These are phyloP conservation scores for Alternaria triticina DNA, from an alignment of 2,329 filamentous ascomycete species.

Conservation along the genomic window DNA sequence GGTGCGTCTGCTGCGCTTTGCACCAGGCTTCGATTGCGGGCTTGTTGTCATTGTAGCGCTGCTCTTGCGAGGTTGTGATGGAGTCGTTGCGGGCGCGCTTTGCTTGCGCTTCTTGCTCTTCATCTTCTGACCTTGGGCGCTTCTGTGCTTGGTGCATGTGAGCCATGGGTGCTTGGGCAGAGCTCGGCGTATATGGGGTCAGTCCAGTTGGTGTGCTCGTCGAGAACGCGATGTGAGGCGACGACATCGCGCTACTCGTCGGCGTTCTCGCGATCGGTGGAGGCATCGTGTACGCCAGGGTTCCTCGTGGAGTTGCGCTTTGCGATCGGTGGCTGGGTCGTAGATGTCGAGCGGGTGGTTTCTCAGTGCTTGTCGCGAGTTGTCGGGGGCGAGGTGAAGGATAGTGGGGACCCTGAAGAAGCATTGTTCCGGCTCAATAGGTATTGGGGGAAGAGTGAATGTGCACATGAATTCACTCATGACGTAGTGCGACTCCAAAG, in stretches of 20 bases:
- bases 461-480: background rate
- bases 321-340: fast-evolving
- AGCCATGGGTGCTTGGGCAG: background rate
- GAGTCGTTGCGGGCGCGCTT: background rate
- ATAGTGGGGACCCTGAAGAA: background rate
- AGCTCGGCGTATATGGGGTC: background rate
- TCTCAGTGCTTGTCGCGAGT: background rate
- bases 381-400: fast-evolving
- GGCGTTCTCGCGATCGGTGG: background rate
- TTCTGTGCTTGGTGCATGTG: background rate
- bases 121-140: background rate
- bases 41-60: background rate
- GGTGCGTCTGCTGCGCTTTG: background rate
- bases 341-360: background rate
- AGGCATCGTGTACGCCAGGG: background rate
- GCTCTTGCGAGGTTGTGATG: background rate
- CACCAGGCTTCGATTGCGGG: background rate
- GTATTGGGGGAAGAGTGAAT: too few species aligned
- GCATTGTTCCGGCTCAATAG: background rate
- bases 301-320: background rate
- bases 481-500: background rate
- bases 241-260: background rate
- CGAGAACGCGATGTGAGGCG: background rate
- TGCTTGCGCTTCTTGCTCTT: background rate
- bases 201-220: background rate